Evolutionary conservation across 345 rosid genomes (phyloP).

Genomic region (Eucalyptus shirleyi): DNA sequence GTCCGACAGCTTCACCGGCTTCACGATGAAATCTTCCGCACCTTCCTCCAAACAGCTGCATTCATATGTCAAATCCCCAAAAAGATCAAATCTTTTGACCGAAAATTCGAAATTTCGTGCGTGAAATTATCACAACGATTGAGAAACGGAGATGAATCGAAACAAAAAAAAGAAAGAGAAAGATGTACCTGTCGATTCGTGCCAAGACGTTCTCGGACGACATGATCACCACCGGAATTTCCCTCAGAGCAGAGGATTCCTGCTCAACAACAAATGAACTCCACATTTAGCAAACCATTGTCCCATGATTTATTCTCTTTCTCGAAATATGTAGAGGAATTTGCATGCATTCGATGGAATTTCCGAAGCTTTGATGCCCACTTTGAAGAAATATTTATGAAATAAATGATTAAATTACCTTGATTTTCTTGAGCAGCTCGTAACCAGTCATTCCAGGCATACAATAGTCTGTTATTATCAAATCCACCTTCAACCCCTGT

Average conservation of each 20-base stretch:
- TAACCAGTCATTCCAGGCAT: conserved; percentile 99
- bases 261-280: conserved; percentile 4
- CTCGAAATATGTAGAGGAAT: not conserved
- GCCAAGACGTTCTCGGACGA: conserved; percentile 83
- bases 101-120: not conserved
- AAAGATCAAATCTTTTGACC: not conserved
- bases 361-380: not conserved
- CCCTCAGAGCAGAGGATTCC: conserved; percentile 64
- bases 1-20: conserved; percentile 89
- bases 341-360: not conserved
- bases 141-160: not conserved
- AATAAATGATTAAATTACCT: conserved; percentile 21
- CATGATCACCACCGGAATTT: conserved; percentile 91
- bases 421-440: conserved; percentile 86
- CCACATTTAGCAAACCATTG: not conserved
- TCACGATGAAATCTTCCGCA: conserved; percentile 79
- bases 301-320: not conserved
- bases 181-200: conserved; percentile 61
- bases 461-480: conserved; percentile 90
- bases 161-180: not conserved
- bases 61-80: not conserved
- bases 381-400: not conserved
- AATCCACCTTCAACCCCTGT: conserved; percentile 75
- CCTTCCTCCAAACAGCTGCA: conserved; percentile 93
- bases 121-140: not conserved